A percentile compares a stretch with the other conserved stretches of the same genome.
Conservation (phyloP, 2,329 filamentous ascomycete genomes). For the Kalaharituber pfeilii region DNA sequence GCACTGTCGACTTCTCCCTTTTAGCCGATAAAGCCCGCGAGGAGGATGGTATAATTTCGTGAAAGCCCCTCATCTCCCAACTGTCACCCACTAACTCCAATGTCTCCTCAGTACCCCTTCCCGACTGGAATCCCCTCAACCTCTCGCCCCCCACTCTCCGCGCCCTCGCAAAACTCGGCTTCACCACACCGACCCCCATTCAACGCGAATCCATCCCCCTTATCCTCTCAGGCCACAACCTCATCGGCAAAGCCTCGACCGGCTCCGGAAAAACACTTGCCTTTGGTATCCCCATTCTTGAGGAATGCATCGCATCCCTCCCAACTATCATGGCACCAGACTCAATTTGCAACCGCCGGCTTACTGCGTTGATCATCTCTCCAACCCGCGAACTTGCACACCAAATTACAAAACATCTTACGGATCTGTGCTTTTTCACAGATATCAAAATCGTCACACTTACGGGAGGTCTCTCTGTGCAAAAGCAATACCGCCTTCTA, state of each 20-base stretch:
- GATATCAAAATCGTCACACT: slow-evolving; percentile 60
- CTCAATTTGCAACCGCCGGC: slow-evolving; percentile 24
- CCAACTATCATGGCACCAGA: slow-evolving; percentile 25
- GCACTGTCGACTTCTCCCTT: neutral
- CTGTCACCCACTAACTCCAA: slow-evolving; percentile 25
- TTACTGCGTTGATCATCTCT: slow-evolving; percentile 62
- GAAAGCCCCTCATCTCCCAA: too few relatives aligned
- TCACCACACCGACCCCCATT: slow-evolving; percentile 64
- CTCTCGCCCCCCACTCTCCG: slow-evolving; percentile 56
- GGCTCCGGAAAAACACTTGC: slow-evolving; percentile 94
- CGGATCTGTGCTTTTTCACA: slow-evolving; percentile 42
- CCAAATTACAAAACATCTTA: slow-evolving; percentile 72
- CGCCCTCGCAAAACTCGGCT: slow-evolving; percentile 62
- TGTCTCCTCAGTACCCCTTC: slow-evolving; percentile 48
- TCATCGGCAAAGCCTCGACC: slow-evolving; percentile 89
- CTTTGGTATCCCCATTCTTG: slow-evolving; percentile 83
- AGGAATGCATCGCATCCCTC: slow-evolving; percentile 49
- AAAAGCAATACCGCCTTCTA: slow-evolving; percentile 80
- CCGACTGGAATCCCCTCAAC: slow-evolving; percentile 58
- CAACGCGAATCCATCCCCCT: slow-evolving; percentile 65
- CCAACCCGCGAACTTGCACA: slow-evolving; percentile 88
- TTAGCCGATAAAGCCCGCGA: slow-evolving; percentile 14
- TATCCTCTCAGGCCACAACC: slow-evolving; percentile 67
- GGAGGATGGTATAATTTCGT: slow-evolving; percentile 20
- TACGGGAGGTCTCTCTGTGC: slow-evolving; percentile 81